Base-by-base conservation (phyloP, 1,284 basidiomycete species). In the Volvariella surrecta region DNA sequence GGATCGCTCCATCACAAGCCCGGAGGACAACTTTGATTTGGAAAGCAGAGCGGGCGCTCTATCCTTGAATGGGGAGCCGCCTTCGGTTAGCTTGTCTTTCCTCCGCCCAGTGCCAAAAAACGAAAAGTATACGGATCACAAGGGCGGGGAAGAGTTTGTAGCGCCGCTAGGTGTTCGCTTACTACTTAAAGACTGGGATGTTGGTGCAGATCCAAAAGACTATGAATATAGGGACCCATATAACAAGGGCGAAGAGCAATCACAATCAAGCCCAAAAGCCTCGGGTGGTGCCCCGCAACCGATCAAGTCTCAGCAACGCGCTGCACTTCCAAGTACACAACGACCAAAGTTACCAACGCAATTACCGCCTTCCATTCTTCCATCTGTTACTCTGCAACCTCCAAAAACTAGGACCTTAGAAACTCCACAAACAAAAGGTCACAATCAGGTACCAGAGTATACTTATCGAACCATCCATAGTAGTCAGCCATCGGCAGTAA, bases 171-270 rank as follows among this genome's bases (percentile, higher is more conserved):
- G 79, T 2, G 74, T 81, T 4, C 70, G 79, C 24, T 63, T 79
- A 10, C 63, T 88, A 30, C 59, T 88, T 42, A 70, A 72, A 44
- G 80, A 82, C 40, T 88, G 85, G 84, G 66, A 74, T 40, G 47
- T 75, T 18, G 76, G 79, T 10, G 52, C 62, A 2, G 64, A 78
- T 56, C 73, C 75, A 1, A 58, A 64, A 3, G 54, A 68, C 8
- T 81, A 75, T 50, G 53, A 55, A 2, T 82, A 76, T 54, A 56
- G 52, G 13, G 78, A 85, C 50, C 73, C 74, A 1, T 84, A 82
- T 53, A 64, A 64, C 35, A 54, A 58, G 18, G 51, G 37, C 35
- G 50, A 48, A 22, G n/a, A n/a, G n/a, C n/a, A n/a, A n/a, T n/a
- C n/a, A n/a, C n/a, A n/a, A n/a, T n/a, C n/a, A n/a, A n/a, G n/a